Base-by-base conservation (phyloP, 495 filamentous ascomycete genomes). In the Rostrohypoxylon terebratum region DNA sequence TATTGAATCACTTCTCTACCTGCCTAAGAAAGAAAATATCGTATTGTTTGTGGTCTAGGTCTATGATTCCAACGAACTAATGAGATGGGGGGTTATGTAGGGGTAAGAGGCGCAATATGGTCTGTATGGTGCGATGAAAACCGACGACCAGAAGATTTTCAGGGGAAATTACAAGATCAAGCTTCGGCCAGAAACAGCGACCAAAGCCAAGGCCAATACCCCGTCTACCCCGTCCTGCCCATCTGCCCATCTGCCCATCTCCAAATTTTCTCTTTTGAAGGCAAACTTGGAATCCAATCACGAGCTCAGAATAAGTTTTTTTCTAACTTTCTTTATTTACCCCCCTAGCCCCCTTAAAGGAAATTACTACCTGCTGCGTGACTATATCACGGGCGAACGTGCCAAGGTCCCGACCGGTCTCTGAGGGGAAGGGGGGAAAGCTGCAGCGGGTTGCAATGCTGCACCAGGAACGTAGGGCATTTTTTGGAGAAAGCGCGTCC, bases 381-480 rank as follows among this genome's bases (percentile, higher is more conserved):
- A 73, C 65, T 53, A 54, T n/a, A 55, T 68, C 70, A 68, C 60
- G 71, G 45, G 71, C 60, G 55, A 45, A 66, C 60, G 65, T 47
- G 71, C 65, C 61, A 73, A 73, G 66, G 71, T 28, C 42, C 61
- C 54, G 57, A 69, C 48, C 44, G 60, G 48, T 54, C 64, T 54
- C 44, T 72, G 59, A 68, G 59, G 70, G 42, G 42, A 45, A 45
- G 38, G 42, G 42, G 42, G 42, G 65, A 65, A 50, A 65, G 21
- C 40, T 47, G 42, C 58, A 61, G 55, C 33, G 59, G 61, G 21
- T 31, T 47, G 42, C 58, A 61, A 61, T 40, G 59, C 51, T 58
- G 59, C 59, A 28, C 20, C 50, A 63, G 48, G 45, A 55, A 55
- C 51, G 51, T 8, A 55, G 33, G 28, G 0, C 11, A 58, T 33